Conservation (phyloP, 192 early-diverging fungal species). For the Coemansia aciculifera region DNA sequence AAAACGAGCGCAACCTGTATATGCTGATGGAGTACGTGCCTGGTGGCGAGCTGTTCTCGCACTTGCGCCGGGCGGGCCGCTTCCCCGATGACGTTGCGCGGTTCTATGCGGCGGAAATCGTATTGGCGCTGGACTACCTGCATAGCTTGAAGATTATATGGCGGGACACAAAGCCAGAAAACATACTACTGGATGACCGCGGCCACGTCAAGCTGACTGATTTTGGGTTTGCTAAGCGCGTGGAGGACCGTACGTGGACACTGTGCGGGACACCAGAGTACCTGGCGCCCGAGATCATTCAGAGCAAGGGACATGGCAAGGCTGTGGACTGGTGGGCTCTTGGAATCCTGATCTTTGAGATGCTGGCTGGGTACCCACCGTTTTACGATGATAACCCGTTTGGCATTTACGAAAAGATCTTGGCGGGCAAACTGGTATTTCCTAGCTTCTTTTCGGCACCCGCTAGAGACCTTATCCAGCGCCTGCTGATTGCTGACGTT, state of each 20-base stretch:
- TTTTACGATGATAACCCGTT: conserved; percentile 95
- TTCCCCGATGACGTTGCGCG: conserved; percentile 87
- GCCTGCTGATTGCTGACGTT: conserved; percentile 87
- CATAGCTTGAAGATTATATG: conserved; percentile 91
- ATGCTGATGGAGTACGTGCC: conserved; percentile 93
- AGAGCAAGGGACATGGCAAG: conserved; percentile 84
- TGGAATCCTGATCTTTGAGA: conserved; percentile 88
- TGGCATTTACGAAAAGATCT: conserved; percentile 92
- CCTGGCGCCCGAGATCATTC: conserved; percentile 88
- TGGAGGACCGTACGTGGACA: conserved; percentile 93
- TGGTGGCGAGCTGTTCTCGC: conserved; percentile 97
- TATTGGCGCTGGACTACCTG: conserved; percentile 88
- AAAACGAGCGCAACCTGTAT: conserved; percentile 93
- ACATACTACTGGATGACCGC: conserved; percentile 89
- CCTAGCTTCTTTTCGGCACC: conserved; percentile 78
- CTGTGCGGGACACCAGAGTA: conserved; percentile 99
- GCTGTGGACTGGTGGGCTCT: conserved; percentile 98
- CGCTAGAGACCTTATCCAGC: conserved; percentile 88
- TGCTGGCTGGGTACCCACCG: conserved; percentile 86
- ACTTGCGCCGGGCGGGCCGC: conserved; percentile 83
- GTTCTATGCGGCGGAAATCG: conserved; percentile 92
- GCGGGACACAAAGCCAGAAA: conserved; percentile 94
- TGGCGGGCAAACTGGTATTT: conserved; percentile 87
- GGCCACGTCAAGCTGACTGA: conserved; percentile 95
- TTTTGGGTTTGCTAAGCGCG: conserved; percentile 91